Evolutionary conservation across 208 protist species (phyloP).

Genomic region (Crithidia mellificae): DNA sequence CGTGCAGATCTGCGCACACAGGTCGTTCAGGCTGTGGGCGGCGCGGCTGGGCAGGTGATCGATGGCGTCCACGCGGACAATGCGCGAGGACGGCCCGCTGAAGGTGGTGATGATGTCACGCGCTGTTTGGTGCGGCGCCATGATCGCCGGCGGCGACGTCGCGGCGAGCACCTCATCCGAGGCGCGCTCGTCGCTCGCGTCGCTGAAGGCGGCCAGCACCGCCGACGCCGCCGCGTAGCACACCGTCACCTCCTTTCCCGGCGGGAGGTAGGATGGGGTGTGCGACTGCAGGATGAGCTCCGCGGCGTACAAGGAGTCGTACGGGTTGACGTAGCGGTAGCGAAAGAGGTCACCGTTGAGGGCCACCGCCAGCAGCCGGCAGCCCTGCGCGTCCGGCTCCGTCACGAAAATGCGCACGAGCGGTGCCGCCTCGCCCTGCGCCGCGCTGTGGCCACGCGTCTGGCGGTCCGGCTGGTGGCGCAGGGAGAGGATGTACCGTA

Average conservation of each 20-base stretch:
- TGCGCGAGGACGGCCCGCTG: constrained; percentile 46
- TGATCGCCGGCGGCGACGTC: constrained; percentile 59
- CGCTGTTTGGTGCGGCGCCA: constrained; percentile 66
- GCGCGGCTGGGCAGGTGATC: constrained; percentile 39
- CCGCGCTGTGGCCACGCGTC: constrained; percentile 7
- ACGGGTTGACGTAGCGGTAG: constrained; percentile 69
- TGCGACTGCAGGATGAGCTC: constrained; percentile 61
- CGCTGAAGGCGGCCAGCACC: constrained; percentile 50
- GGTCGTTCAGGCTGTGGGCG: constrained; percentile 52
- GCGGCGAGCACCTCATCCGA: constrained; percentile 59
- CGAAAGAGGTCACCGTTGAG: constrained; percentile 84
- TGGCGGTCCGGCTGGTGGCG: constrained; percentile 41
- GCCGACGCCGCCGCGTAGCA: constrained; percentile 61
- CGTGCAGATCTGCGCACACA: constrained; percentile 70
- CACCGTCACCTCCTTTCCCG: constrained; percentile 57
- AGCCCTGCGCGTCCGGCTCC: constrained; percentile 65
- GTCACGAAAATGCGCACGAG: constrained; percentile 76
- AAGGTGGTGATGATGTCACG: constrained; percentile 73
- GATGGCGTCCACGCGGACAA: constrained; percentile 82
- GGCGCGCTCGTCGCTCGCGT: constrained; percentile 33
- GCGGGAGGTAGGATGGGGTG: constrained; percentile 51
- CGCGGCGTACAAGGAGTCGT: constrained; percentile 34
- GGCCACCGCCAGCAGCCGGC: constrained; percentile 63
- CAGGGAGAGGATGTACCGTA: constrained; percentile 47
- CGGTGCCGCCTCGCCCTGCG: constrained; percentile 16